These are phyloP conservation scores for Phytomonas sp. DNA, from an alignment of 208 protist genomes.

Conservation along the genomic window DNA sequence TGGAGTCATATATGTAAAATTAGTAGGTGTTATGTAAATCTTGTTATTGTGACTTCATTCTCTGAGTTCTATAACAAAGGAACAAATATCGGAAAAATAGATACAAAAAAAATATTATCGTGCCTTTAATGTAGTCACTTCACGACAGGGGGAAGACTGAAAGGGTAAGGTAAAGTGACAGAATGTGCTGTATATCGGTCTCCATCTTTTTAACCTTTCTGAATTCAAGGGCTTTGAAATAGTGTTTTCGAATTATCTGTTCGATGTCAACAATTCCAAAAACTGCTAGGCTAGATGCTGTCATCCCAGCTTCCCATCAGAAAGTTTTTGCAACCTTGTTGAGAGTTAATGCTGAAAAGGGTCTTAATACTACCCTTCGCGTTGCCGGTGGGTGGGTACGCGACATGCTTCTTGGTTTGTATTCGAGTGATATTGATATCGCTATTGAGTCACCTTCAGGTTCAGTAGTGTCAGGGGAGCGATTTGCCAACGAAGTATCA, in stretches of 20 bases:
- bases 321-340: conserved; percentile 82
- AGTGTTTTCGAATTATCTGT: background rate
- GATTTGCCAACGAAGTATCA: conserved; percentile 88
- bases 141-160: background rate
- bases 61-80: background rate
- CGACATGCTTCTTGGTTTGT: conserved; percentile 87
- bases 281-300: conserved; percentile 23
- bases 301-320: conserved; percentile 51
- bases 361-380: conserved; percentile 65
- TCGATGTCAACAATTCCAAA: conserved; percentile 22
- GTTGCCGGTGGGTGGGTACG: conserved; percentile 98
- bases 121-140: background rate
- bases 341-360: conserved; percentile 45
- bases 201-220: conserved; percentile 7
- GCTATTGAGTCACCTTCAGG: conserved; percentile 80
- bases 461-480: conserved; percentile 52
- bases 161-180: background rate
- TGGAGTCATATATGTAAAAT: background rate
- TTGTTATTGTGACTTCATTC: background rate
- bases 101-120: background rate
- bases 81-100: background rate
- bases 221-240: background rate
- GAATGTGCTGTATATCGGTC: conserved; percentile 8
- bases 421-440: conserved; percentile 97
- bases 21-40: background rate